Conservation (phyloP, 208 protist genomes). For the Trypanosoma theileri region DNA sequence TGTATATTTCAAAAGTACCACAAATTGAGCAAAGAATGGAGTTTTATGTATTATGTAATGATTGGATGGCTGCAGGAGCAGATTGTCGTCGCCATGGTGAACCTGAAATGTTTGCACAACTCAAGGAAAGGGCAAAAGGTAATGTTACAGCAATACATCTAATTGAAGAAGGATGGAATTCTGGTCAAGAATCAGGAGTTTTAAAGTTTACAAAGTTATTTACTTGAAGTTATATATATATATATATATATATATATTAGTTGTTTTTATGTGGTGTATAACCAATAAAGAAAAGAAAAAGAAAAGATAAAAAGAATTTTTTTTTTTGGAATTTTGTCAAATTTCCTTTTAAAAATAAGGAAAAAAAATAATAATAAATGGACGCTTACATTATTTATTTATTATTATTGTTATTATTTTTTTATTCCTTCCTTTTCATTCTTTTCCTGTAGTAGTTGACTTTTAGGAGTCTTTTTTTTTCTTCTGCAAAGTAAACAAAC, state of each 20-base stretch:
- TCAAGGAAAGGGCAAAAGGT: conserved; percentile 69
- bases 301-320: conserved; percentile 5
- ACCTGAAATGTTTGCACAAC: conserved; percentile 54
- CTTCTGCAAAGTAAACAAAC: too few relatives aligned
- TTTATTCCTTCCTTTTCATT: background rate
- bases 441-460: too few relatives aligned
- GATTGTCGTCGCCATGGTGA: conserved; percentile 68
- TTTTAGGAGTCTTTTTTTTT: too few relatives aligned
- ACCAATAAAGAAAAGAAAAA: conserved; percentile 2
- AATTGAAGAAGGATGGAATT: conserved; percentile 80
- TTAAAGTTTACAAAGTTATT: conserved; percentile 38
- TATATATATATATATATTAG: conserved; percentile 17
- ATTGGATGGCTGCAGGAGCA: conserved; percentile 60
- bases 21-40: conserved; percentile 77
- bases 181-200: conserved; percentile 36
- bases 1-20: conserved; percentile 64
- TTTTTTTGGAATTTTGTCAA: too few relatives aligned
- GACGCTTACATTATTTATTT: too few relatives aligned
- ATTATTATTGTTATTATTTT: too few relatives aligned
- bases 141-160: conserved; percentile 46
- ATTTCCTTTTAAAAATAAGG: too few relatives aligned
- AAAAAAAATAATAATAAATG: background rate
- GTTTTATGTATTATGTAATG: conserved; percentile 78
- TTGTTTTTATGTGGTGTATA: background rate
- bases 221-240: conserved; percentile 13